Evolutionary conservation across 176 grass and related monocot genomes (phyloP).

Genomic region (Raddia distichophylla): DNA sequence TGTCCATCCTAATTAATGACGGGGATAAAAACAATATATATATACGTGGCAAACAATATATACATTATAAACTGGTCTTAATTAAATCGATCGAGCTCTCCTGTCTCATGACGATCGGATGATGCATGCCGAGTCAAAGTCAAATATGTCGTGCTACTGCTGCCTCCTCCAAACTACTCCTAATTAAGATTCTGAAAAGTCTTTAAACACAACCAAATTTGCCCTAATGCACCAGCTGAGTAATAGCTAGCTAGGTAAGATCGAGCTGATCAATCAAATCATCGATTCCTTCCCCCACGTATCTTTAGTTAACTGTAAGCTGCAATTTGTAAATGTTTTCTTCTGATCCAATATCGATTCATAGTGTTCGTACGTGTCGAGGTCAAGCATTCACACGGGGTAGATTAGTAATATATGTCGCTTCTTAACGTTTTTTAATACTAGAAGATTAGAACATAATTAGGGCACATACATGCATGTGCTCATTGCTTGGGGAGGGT

Average conservation of each 20-base stretch:
- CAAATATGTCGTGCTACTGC: background rate
- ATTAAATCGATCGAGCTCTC: too few species aligned
- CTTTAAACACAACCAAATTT: background rate
- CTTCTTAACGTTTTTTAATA: background rate
- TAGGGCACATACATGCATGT: background rate
- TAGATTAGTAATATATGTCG: background rate
- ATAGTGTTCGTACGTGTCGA: background rate
- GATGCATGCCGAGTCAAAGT: background rate
- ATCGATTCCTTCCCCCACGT: too few species aligned
- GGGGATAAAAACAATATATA: too few species aligned
- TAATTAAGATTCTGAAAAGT: background rate
- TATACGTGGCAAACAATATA: too few species aligned
- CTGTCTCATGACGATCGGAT: too few species aligned
- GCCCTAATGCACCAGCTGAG: background rate
- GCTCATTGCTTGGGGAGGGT: background rate
- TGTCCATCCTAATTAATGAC: too few species aligned
- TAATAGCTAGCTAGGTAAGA: background rate
- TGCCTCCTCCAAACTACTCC: background rate
- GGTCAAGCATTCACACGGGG: constrained; percentile 15
- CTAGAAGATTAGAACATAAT: background rate
- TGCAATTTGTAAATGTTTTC: too few species aligned
- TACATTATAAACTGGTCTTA: too few species aligned
- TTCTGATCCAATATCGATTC: too few species aligned
- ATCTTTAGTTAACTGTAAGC: too few species aligned
- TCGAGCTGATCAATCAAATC: too few species aligned